phyloP scores from a whole-genome alignment of 2,329 filamentous ascomycete genomes.

The Aspergillus sp. region DNA sequence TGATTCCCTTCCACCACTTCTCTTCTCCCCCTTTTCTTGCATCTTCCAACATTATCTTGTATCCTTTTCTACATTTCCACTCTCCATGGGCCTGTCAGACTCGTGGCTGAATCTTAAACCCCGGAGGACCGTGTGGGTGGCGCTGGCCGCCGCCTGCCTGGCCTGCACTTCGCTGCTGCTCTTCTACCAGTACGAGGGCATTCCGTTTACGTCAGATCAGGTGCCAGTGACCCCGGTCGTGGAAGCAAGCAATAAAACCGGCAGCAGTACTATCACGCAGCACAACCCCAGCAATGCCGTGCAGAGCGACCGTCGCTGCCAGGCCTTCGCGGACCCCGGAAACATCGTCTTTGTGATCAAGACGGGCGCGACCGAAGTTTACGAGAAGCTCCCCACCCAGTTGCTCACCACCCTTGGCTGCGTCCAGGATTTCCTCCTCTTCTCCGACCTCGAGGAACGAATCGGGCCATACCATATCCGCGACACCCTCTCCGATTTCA shows the following conservation, averaged over 20 bases:
- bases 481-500: conserved; percentile 35
- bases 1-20: neutral
- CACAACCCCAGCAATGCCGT: conserved; percentile 5
- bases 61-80: neutral
- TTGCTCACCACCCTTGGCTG: conserved; percentile 55
- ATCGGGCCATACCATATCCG: conserved; percentile 31
- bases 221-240: neutral
- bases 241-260: neutral
- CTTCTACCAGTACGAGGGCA: conserved; percentile 8
- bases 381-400: conserved; percentile 54
- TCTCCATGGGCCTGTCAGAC: conserved; percentile 1
- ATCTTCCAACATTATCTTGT: neutral
- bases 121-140: conserved; percentile 9
- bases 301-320: conserved; percentile 32
- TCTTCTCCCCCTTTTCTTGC: neutral
- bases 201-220: conserved; percentile 4
- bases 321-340: conserved; percentile 46
- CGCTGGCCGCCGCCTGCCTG: conserved; percentile 12
- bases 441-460: conserved; percentile 33
- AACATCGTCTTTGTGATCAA: conserved; percentile 56
- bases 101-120: neutral
- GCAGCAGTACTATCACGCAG: neutral
- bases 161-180: conserved; percentile 4
- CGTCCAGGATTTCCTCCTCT: conserved; percentile 51
- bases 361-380: conserved; percentile 58